These are phyloP conservation scores for Oryza officinalis DNA, from an alignment of 176 grass and related monocot genomes.

Conservation along the genomic window DNA sequence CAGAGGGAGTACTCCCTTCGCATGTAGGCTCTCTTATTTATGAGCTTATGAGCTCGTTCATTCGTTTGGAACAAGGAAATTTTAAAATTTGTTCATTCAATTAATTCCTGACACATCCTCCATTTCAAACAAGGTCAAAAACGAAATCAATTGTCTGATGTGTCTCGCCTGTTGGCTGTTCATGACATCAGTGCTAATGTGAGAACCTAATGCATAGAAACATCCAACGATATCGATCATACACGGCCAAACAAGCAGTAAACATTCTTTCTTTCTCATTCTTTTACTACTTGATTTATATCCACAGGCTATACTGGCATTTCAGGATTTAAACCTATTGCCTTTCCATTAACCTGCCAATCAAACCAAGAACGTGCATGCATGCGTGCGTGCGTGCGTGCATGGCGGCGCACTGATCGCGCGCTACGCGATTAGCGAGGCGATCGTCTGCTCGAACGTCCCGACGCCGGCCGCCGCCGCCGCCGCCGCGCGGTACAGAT, in stretches of 20 bases:
- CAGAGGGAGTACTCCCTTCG: too few species aligned
- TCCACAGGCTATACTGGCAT: neutral
- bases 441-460: constrained; percentile 52
- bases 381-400: neutral
- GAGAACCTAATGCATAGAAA: too few species aligned
- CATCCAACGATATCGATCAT: neutral
- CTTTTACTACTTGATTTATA: neutral
- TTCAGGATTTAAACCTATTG: neutral
- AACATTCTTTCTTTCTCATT: neutral
- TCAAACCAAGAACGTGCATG: neutral
- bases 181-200: neutral
- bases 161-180: neutral
- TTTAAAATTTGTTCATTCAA: too few species aligned
- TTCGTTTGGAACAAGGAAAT: too few species aligned
- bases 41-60: too few species aligned
- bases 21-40: too few species aligned
- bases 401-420: neutral
- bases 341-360: neutral
- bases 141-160: too few species aligned
- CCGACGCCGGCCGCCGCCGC: neutral
- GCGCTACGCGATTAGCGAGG: constrained; percentile 56
- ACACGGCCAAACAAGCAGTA: neutral
- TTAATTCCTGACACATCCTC: too few species aligned
- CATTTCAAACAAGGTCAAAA: too few species aligned
- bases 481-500: constrained; percentile 28